These are phyloP conservation scores for Kurtzmaniella quercitrusa DNA, from an alignment of 1,139 yeast genomes.

Conservation along the genomic window DNA sequence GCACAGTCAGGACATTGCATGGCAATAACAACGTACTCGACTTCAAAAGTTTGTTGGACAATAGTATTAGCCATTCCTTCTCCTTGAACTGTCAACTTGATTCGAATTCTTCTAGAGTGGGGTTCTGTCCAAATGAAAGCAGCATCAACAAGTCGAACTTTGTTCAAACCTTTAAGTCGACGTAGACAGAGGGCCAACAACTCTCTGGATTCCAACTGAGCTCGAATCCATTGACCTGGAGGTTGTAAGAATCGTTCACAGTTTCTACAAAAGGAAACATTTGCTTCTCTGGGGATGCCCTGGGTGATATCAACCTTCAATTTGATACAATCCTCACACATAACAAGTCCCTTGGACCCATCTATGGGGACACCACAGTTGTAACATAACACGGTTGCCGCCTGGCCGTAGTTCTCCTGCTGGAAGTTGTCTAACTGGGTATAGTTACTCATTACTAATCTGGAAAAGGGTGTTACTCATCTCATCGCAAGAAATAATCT, in stretches of 20 bases:
- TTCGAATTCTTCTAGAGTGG: slow-evolving; percentile 89
- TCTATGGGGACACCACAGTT: slow-evolving; percentile 99
- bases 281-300: slow-evolving; percentile 94
- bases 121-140: slow-evolving; percentile 99
- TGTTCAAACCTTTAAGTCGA: slow-evolving; percentile 81
- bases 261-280: slow-evolving; percentile 89
- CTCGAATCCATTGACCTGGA: slow-evolving; percentile 89
- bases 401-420: slow-evolving; percentile 21
- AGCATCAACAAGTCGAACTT: slow-evolving; percentile 89
- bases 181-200: slow-evolving; percentile 85
- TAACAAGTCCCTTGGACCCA: slow-evolving; percentile 87
- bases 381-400: slow-evolving; percentile 91
- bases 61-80: slow-evolving; percentile 92
- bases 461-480: slow-evolving; percentile 5
- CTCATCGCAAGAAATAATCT: slow-evolving; percentile 7
- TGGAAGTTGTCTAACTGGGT: slow-evolving; percentile 36
- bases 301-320: slow-evolving; percentile 90
- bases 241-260: slow-evolving; percentile 96
- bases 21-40: slow-evolving; percentile 88
- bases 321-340: slow-evolving; percentile 97
- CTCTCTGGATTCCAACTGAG: slow-evolving; percentile 89
- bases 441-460: slow-evolving; percentile 43
- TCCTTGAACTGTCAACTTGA: slow-evolving; percentile 92
- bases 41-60: slow-evolving; percentile 92
- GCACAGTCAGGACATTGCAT: slow-evolving; percentile 99